A percentile compares a stretch with the other conserved stretches of the same genome.
Evolutionary conservation across 345 rosid species (phyloP).

Genomic region (Sonneratia alba): DNA sequence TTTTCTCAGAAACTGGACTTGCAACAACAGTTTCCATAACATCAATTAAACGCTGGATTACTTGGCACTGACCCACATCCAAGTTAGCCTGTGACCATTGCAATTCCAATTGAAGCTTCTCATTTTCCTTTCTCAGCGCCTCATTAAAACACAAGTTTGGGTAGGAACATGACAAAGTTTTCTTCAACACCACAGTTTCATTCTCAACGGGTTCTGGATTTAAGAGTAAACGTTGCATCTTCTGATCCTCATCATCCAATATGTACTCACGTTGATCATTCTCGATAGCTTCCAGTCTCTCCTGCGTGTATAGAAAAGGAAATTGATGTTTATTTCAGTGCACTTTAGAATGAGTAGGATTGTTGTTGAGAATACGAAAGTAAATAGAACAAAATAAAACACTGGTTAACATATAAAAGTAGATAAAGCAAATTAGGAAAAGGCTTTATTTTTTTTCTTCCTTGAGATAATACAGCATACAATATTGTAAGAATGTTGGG

Average conservation of each 20-base stretch:
- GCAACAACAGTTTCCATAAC: conserved; percentile 63
- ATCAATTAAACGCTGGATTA: conserved; percentile 77
- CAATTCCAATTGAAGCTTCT: conserved; percentile 73
- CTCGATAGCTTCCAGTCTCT: conserved; percentile 79
- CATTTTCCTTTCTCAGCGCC: conserved; percentile 65
- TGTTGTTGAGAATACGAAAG: too few species aligned
- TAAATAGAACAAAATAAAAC: too few species aligned
- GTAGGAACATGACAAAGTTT: conserved; percentile 76
- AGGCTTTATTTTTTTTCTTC: too few species aligned
- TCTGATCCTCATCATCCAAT: conserved; percentile 82
- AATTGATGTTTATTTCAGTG: not conserved
- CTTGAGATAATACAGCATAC: too few species aligned
- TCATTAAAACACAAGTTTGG: conserved; percentile 79
- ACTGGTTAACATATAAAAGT: not conserved
- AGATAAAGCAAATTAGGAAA: not conserved
- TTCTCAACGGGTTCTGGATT: conserved; percentile 59
- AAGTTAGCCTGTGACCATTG: conserved; percentile 72
- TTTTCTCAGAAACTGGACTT: conserved; percentile 28
- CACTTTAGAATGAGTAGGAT: not conserved
- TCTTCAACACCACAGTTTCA: conserved; percentile 60
- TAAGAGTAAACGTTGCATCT: conserved; percentile 71
- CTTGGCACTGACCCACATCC: conserved; percentile 80
- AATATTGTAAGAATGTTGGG: too few species aligned
- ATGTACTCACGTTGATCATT: conserved; percentile 85
- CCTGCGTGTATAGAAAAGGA: conserved; percentile 32